Conservation (phyloP, 495 filamentous ascomycete genomes). For the Neurospora terricola region DNA sequence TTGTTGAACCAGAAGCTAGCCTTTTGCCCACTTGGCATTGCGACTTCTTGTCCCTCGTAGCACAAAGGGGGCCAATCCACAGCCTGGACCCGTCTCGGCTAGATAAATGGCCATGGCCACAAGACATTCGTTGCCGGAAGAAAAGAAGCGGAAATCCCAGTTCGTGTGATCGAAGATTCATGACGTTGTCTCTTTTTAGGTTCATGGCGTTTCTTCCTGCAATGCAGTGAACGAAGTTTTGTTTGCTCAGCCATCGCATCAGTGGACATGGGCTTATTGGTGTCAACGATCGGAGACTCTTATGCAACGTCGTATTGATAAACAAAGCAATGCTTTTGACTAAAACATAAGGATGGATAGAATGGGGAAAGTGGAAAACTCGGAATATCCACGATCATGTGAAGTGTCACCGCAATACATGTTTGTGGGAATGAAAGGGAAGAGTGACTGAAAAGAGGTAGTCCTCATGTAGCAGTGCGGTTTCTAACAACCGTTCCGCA, state of each 20-base stretch:
- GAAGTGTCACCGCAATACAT: neutral
- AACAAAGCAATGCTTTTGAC: neutral
- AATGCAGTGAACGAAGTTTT: neutral
- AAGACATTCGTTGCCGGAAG: neutral
- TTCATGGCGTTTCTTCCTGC: neutral
- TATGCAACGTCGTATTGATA: neutral
- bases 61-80: neutral
- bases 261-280: neutral
- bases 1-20: neutral
- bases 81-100: neutral
- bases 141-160: neutral
- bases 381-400: neutral
- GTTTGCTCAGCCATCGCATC: neutral
- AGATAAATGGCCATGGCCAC: neutral
- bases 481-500: neutral
- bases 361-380: neutral
- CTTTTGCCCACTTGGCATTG: neutral
- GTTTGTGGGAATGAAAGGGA: neutral
- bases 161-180: neutral
- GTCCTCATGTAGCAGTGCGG: neutral
- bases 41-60: neutral
- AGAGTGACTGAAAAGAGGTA: neutral
- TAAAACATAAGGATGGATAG: neutral
- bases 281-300: neutral
- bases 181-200: neutral